Conservation (phyloP, 768 basidiomycete genomes). For the Asterophora lycoperdoides region DNA sequence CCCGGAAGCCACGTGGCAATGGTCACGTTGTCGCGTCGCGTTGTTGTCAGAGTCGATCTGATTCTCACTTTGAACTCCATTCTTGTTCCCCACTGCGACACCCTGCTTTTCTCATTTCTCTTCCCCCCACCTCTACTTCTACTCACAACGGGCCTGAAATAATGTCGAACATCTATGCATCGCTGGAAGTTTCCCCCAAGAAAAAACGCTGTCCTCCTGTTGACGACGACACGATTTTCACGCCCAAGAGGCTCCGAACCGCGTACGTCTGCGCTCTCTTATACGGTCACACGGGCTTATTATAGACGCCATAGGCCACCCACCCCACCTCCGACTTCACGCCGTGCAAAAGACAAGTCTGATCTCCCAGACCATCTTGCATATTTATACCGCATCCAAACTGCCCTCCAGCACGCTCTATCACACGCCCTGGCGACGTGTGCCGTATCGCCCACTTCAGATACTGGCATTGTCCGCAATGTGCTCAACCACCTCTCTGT, state of each 20-base stretch:
- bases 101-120: constrained; percentile 7
- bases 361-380: constrained; percentile 54
- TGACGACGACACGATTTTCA: constrained; percentile 53
- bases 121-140: background rate
- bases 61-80: constrained; percentile 3
- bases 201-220: constrained; percentile 60
- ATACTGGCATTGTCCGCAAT: constrained; percentile 71
- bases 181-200: constrained; percentile 60
- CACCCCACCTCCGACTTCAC: constrained; percentile 53
- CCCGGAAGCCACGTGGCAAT: background rate
- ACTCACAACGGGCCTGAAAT: constrained; percentile 3
- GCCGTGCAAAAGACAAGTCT: constrained; percentile 22
- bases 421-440: constrained; percentile 83
- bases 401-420: constrained; percentile 73
- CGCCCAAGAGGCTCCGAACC: constrained; percentile 66
- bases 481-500: constrained; percentile 76
- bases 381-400: constrained; percentile 61
- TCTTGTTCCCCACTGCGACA: constrained; percentile 16
- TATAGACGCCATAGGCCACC: constrained; percentile 40
- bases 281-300: background rate
- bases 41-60: background rate
- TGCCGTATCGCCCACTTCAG: constrained; percentile 70
- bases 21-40: constrained; percentile 11
- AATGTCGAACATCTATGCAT: constrained; percentile 61
- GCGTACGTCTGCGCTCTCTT: constrained; percentile 35